Conservation (phyloP, 306 rosid species). For the Luffa aegyptiaca region DNA sequence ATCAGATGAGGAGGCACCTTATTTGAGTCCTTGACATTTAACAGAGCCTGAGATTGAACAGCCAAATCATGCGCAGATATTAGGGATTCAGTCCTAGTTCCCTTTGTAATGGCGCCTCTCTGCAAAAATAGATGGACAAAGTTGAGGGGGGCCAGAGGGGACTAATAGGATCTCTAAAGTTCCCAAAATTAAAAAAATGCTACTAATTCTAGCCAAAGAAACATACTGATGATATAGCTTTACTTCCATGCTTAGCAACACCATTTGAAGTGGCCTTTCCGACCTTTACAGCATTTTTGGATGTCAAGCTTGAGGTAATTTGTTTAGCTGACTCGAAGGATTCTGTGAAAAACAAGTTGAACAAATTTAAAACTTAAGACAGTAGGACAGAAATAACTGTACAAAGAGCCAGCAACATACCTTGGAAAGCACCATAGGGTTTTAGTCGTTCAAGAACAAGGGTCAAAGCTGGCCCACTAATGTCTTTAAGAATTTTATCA, state of each 20-base stretch:
- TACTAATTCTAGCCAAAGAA: not conserved
- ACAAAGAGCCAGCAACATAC: constrained; percentile 27
- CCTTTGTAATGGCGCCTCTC: constrained; percentile 53
- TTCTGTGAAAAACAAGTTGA: constrained; percentile 28
- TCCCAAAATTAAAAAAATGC: not conserved
- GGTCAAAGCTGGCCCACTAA: constrained; percentile 71
- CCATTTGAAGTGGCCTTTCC: constrained; percentile 69
- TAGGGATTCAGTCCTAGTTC: constrained; percentile 41
- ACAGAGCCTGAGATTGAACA: constrained; percentile 71
- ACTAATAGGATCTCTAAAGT: not conserved
- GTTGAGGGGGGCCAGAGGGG: not conserved
- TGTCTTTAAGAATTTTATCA: constrained; percentile 66
- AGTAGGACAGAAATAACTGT: constrained; percentile 4
- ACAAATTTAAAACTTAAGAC: constrained; percentile 9
- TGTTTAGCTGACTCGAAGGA: constrained; percentile 50
- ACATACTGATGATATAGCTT: constrained; percentile 59
- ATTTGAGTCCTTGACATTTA: constrained; percentile 80
- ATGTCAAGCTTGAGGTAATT: constrained; percentile 37
- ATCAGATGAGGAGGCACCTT: constrained; percentile 48
- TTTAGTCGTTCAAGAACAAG: constrained; percentile 69
- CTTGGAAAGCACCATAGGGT: constrained; percentile 57
- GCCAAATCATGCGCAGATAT: constrained; percentile 67
- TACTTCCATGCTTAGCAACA: constrained; percentile 71
- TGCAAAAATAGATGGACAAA: not conserved
- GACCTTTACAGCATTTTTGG: constrained; percentile 52